Evolutionary conservation across 768 basidiomycete genomes (phyloP), one percentile per base, ranked within the genome.

Genomic region (Cytidiella melzeri): DNA sequence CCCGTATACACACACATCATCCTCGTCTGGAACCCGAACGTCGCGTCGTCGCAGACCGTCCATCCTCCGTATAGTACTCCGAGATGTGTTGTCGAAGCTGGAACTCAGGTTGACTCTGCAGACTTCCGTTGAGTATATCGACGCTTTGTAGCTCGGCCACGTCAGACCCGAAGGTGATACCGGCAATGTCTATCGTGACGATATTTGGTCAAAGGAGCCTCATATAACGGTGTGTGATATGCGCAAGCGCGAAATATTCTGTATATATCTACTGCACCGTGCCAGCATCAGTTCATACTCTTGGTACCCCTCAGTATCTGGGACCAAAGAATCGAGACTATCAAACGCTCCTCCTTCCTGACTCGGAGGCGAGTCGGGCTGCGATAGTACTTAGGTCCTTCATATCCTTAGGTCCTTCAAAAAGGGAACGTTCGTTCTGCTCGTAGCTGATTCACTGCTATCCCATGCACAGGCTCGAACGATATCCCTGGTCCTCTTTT

Each of bases 1-100:
- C 5, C 92, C 93, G 64, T n/a, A n/a, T 92, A 94, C 0, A 97
- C 91, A 28, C 87, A 74, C 90, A 97, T 95, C 76, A 84, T 88
- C 18, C 96, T 75, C n/a, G 95, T 93, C 30, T 87, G 77, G 52
- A 81, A 74, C 7, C 79, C 79, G 61, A 96, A 99, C 0, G 84
- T 85, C 19, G 79, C 71, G 53, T 97, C 96, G 57, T 92, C 78
- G 67, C 96, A 99, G 4, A 86, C 69, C 1, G 79, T 84, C 88
- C 89, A 94, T 1, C 83, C 83, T 59, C 96, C 81, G n/a, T n/a
- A 61, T 99, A 98, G 66, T 94, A 97, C 57, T 73, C 77, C 7
- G 73, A 69, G 43, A 99, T 85, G 54, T 79, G 80, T 2, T 75
- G 67, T 0, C 94, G 81, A 43, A 97, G 87, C 57, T 94, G 91